Evolutionary conservation across 768 basidiomycete genomes (phyloP), one percentile per base, ranked within the genome.

Genomic region (Cantharellus anzutake): DNA sequence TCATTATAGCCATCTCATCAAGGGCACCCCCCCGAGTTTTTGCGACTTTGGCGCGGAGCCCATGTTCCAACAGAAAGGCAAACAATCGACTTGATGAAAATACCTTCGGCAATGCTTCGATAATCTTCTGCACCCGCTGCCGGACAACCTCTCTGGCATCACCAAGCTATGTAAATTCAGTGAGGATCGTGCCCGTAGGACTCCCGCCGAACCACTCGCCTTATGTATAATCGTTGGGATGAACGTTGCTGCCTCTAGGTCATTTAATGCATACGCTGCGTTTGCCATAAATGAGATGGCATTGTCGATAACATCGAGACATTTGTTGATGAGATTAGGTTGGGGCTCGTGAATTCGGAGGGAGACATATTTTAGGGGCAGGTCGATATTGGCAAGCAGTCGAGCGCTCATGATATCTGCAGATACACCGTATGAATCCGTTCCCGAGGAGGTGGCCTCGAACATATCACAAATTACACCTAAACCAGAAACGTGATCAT

Each of bases 11-110:
- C 58, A 94, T 72, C 67, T 93, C 91, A 63, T 94, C 91, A 52
- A 93, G 72, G 20, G 84, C 75, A 7, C 89, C 87, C 70, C 90
- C 86, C 7, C 93, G 81, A 5, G 90, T 88, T 71, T 93, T 92
- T 2, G 91, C 84, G 16, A 91, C 86, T 70, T 93, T 93, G 16
- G 86, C 84, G 68, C 82, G 85, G 50, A 93, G 71, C 14, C 96
- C 94, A 67, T 93, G 79, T 42, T 96, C 89, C 5, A 96, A 76
- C 4, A 98, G 72, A 11, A 90, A 70, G 66, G 87, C 84, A 69
- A 96, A 93, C 40, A 98, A 75, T 44, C 92, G 83, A 65, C 92
- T 96, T 66, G 85, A 93, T 1, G 96, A 85, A 66, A 93, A 96
- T 58, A 97, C 83, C 67, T 84, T 89, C 4, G 92, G 84, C 57